These are phyloP conservation scores for Lonicera japonica DNA, from an alignment of 129 eudicot genomes.

Conservation along the genomic window DNA sequence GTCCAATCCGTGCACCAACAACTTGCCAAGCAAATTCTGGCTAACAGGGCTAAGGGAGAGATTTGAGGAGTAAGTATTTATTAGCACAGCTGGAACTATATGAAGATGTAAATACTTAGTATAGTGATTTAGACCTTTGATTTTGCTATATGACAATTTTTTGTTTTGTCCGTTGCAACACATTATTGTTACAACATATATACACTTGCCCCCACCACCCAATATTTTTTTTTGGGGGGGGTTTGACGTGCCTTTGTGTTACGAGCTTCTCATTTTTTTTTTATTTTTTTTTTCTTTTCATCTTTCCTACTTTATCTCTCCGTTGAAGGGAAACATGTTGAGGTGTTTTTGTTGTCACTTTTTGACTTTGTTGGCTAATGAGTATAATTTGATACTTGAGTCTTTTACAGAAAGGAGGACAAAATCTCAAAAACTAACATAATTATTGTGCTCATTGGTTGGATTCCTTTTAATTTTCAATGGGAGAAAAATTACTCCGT, in stretches of 20 bases:
- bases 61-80: no score
- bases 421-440: background rate
- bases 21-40: no score
- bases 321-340: conserved; percentile 31
- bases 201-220: no score
- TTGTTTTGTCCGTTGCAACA: no score
- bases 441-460: conserved; percentile 22
- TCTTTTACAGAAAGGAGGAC: conserved; percentile 3
- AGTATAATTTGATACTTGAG: conserved; percentile 28
- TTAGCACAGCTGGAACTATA: no score
- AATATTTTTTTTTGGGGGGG: no score
- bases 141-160: no score
- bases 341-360: conserved; percentile 50
- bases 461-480: background rate
- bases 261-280: background rate
- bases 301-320: conserved; percentile 31
- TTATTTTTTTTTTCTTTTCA: conserved; percentile 16
- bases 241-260: background rate
- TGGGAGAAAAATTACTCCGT: background rate
- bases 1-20: no score
- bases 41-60: no score
- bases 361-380: conserved; percentile 50
- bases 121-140: no score
- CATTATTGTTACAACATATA: no score
- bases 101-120: no score